Base-by-base conservation (phyloP, 768 basidiomycete species). In the Sutorius australiensis region DNA sequence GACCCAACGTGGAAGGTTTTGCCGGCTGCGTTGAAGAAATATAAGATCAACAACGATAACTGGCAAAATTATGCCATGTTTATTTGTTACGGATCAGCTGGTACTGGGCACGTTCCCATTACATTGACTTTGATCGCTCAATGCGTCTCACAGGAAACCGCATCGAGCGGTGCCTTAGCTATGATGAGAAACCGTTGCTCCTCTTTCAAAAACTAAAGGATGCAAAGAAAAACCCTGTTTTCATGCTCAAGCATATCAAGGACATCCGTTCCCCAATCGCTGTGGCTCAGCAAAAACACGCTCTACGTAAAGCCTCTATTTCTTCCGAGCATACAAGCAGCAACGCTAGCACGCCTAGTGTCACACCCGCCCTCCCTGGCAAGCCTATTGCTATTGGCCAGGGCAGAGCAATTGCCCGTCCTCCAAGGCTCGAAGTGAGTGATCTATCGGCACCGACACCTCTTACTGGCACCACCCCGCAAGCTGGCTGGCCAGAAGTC, bases 11-110 rank as follows among this genome's bases (percentile, higher is more conserved):
- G 91, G 88, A 98, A 98, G 67, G 97, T 99, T 19, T 76, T 99
- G 14, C 97, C 97, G 2, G 97, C 97, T 0, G 97, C 97, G 14
- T 75, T 99, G 57, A 98, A 98, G 75, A 98, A 98, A 71, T 99
- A 99, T 70, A 94, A 92, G 66, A 98, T 98, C 72, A 93, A 95
- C 69, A 92, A 92, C 60, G 97, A 98, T 58, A 95, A 91, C 69
- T 99, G 97, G 97, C 88, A 93, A 75, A 91, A 93, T 63, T 99
- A 98, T 74, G 97, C 97, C 28, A 90, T 99, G 87, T 99, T 99
- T 73, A 98, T 99, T 55, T 98, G 95, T 62, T 98, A 95, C 69
- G 95, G 95, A 11, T 86, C 87, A 48, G 77, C 93, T 48, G 92
- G 95, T 93, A 65, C 61, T 65, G 30, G 1, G 8, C 7, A 16